These are phyloP conservation scores for Penicillium riverlandense DNA, from an alignment of 495 filamentous ascomycete genomes.

Conservation along the genomic window DNA sequence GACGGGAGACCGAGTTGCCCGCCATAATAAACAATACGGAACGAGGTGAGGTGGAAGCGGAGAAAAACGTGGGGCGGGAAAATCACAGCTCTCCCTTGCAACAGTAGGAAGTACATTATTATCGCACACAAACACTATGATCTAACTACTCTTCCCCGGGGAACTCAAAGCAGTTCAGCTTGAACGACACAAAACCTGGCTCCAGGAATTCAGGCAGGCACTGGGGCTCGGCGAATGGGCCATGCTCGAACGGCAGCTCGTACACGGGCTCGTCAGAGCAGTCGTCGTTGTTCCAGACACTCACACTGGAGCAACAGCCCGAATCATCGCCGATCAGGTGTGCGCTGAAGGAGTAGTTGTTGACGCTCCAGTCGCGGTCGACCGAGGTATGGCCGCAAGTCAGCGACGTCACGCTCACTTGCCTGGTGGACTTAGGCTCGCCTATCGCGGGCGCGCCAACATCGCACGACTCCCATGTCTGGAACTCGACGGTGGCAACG, in stretches of 20 bases:
- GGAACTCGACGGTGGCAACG: slow-evolving; percentile 15
- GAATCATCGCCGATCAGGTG: slow-evolving; percentile 17
- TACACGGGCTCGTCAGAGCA: slow-evolving; percentile 12
- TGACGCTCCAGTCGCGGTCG: slow-evolving; percentile 19
- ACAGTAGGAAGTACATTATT: not conserved
- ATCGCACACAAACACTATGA: not conserved
- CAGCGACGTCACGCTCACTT: slow-evolving; percentile 7
- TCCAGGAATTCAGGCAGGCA: slow-evolving; percentile 17
- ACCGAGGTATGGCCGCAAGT: slow-evolving; percentile 19
- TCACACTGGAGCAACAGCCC: slow-evolving; percentile 10
- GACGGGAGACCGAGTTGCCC: slow-evolving; percentile 4
- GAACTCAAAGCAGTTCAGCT: slow-evolving; percentile 9
- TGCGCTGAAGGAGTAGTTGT: slow-evolving; percentile 17
- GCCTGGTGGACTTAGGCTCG: slow-evolving; percentile 9
- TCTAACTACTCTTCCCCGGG: not conserved
- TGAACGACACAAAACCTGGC: slow-evolving; percentile 15
- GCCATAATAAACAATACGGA: slow-evolving; percentile 7
- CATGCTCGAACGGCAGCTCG: slow-evolving; percentile 12
- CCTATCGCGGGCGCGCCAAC: slow-evolving; percentile 8
- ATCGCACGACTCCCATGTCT: slow-evolving; percentile 17
- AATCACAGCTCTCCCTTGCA: not conserved
- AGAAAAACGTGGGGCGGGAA: not conserved
- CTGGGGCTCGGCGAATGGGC: slow-evolving; percentile 10
- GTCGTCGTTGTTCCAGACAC: slow-evolving; percentile 17
- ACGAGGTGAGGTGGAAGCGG: too few relatives aligned